Evolutionary conservation across 495 filamentous ascomycete genomes (phyloP), one percentile per base, ranked within the genome.

Genomic region (Oidiodendron maius): DNA sequence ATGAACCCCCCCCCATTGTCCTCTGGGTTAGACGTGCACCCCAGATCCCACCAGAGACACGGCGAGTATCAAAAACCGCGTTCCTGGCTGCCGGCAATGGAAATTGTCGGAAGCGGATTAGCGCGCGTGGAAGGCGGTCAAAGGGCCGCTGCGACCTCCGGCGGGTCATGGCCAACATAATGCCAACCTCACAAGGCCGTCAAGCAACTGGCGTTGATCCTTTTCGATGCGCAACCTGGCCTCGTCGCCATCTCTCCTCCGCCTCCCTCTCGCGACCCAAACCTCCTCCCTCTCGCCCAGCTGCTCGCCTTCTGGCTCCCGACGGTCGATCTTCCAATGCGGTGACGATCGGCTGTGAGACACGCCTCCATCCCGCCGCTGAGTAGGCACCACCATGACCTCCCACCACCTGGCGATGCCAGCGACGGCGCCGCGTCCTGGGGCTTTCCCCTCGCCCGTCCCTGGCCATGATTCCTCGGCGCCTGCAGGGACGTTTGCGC

Each of bases 401-500:
- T 55, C 52, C 28, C 51, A 56, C 50, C 48, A 58, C 42, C 35
- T 55, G 9, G 28, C 32, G 22, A 55, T 56, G 52, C 52, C 52
- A 34, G 39, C 53, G 18, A 51, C 58, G 22, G 51, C 53, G 6
- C 61, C 61, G 46, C 66, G 63, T 48, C 91, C 45, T 95, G 82
- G 60, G 95, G 79, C 36, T 88, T 96, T 62, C 51, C 40, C 56
- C 41, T 45, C 61, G 30, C 60, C 65, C 55, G 62, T 62, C 39
- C 54, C 69, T 26, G 57, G 67, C 50, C 64, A 68, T 36, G 60
- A 65, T 28, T 66, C 69, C 40, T 62, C 77, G 6, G 71, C 81
- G 35, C 93, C 91, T 16, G 78, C 85, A 34, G 93, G 93, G 45
- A 97, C 94, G 32, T 96, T 98, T 62, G 69, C 82, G 28, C 83